Conservation (phyloP, 164 flowering plant genomes). For the Piper betle region DNA sequence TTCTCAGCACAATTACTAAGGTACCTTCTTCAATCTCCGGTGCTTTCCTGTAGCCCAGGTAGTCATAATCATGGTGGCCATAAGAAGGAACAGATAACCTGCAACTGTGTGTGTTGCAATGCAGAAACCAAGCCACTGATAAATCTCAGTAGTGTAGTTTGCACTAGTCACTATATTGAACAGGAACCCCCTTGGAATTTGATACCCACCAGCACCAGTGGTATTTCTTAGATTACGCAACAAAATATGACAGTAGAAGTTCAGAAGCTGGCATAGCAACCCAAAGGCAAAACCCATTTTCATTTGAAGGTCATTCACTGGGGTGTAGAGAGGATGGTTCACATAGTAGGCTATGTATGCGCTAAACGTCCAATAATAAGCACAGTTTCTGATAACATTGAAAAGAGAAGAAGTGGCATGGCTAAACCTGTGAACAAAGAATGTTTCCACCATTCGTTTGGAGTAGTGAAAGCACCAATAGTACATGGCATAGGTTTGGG, state of each 20-base stretch:
- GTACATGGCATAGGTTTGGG: slow-evolving; percentile 85
- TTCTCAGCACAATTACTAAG: too few relatives aligned
- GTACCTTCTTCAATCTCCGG: slow-evolving; percentile 66
- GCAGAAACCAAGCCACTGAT: slow-evolving; percentile 95
- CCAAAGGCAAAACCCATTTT: slow-evolving; percentile 61
- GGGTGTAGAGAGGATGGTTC: slow-evolving; percentile 82
- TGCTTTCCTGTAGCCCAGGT: slow-evolving; percentile 97
- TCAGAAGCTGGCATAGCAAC: slow-evolving; percentile 51
- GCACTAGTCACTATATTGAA: slow-evolving; percentile 95
- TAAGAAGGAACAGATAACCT: slow-evolving; percentile 65
- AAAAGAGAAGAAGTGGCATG: slow-evolving; percentile 94
- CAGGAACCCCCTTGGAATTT: slow-evolving; percentile 83
- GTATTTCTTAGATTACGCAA: slow-evolving; percentile 60
- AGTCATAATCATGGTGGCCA: slow-evolving; percentile 78
- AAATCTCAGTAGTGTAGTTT: slow-evolving; percentile 93
- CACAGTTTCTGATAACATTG: slow-evolving; percentile 86
- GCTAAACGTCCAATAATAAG: slow-evolving; percentile 91
- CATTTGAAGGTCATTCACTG: slow-evolving; percentile 80
- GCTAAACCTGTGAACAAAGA: slow-evolving; percentile 92
- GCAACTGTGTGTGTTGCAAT: slow-evolving; percentile 95
- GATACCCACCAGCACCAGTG: slow-evolving; percentile 72
- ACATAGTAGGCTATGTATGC: slow-evolving; percentile 64
- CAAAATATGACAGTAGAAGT: slow-evolving; percentile 78
- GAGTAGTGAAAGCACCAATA: slow-evolving; percentile 97
- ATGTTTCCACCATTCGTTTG: slow-evolving; percentile 89